Conservation (phyloP, 768 basidiomycete species). For the Baorangia bicolor region DNA sequence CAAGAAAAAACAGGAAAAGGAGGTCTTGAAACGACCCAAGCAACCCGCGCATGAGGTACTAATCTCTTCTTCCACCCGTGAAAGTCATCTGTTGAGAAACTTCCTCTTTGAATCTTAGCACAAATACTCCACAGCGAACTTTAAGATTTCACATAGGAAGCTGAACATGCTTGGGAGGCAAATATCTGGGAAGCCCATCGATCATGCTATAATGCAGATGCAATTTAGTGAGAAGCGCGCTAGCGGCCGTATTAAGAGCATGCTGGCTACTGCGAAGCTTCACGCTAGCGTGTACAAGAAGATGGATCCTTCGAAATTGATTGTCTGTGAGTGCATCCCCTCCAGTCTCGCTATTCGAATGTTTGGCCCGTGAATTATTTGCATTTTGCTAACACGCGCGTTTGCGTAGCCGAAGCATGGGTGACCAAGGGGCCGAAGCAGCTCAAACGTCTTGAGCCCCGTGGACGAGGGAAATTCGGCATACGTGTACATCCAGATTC, state of each 20-base stretch:
- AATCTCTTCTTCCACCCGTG: background rate
- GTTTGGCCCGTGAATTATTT: background rate
- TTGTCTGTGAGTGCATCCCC: conserved; percentile 66
- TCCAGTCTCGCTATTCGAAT: background rate
- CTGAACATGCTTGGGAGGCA: conserved; percentile 85
- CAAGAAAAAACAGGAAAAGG: conserved; percentile 18
- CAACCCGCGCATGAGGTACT: conserved; percentile 32
- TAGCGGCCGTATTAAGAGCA: conserved; percentile 81
- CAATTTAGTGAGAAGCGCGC: conserved; percentile 93
- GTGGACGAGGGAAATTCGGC: conserved; percentile 80
- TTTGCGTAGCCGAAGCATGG: conserved; percentile 81
- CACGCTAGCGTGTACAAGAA: conserved; percentile 80
- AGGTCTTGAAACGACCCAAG: conserved; percentile 17
- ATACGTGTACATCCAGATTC: conserved; percentile 75
- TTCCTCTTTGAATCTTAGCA: conserved; percentile 51
- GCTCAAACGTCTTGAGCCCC: conserved; percentile 70
- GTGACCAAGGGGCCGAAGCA: conserved; percentile 77
- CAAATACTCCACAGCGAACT: conserved; percentile 88
- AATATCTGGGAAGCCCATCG: conserved; percentile 88
- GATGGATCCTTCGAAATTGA: conserved; percentile 65
- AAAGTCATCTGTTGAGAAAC: conserved; percentile 6
- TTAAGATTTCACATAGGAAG: conserved; percentile 93
- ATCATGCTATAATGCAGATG: conserved; percentile 96
- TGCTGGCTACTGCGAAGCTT: conserved; percentile 83
- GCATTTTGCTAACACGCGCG: conserved; percentile 1